Evolutionary conservation across 768 basidiomycete species (phyloP).

Genomic region (Suillus subalutaceus): DNA sequence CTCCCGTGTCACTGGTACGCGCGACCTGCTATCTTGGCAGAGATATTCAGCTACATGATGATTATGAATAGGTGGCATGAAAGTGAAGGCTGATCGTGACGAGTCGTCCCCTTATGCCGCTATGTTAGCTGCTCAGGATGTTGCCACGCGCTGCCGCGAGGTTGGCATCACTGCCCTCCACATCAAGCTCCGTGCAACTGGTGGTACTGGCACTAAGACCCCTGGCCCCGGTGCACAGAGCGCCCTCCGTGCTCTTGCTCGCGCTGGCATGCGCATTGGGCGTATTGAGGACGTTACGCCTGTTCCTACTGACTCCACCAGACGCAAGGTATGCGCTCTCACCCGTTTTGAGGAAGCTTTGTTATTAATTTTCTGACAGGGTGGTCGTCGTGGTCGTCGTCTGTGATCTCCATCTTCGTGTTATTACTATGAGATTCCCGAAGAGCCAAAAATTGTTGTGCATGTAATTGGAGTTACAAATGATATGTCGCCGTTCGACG

Average conservation of each 20-base stretch:
- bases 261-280: constrained; percentile 97
- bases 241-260: constrained; percentile 96
- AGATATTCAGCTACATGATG: neutral
- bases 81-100: constrained; percentile 99
- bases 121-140: constrained; percentile 98
- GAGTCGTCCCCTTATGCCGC: constrained; percentile 98
- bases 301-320: constrained; percentile 94
- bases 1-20: constrained; percentile 92
- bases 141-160: constrained; percentile 94
- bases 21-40: neutral
- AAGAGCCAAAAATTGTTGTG: constrained; percentile 27
- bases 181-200: constrained; percentile 98
- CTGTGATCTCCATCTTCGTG: constrained; percentile 47
- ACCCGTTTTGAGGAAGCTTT: neutral
- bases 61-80: constrained; percentile 82
- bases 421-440: constrained; percentile 15
- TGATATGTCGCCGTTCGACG: constrained; percentile 84
- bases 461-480: constrained; percentile 41
- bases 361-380: constrained; percentile 46
- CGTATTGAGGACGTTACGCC: constrained; percentile 99
- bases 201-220: constrained; percentile 98
- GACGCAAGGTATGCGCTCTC: constrained; percentile 77
- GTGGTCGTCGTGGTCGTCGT: constrained; percentile 99
- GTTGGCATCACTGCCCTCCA: constrained; percentile 98
- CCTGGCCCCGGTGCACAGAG: constrained; percentile 99